Base-by-base conservation (phyloP, 257 asterid species). In the Euphrasia confusa region DNA sequence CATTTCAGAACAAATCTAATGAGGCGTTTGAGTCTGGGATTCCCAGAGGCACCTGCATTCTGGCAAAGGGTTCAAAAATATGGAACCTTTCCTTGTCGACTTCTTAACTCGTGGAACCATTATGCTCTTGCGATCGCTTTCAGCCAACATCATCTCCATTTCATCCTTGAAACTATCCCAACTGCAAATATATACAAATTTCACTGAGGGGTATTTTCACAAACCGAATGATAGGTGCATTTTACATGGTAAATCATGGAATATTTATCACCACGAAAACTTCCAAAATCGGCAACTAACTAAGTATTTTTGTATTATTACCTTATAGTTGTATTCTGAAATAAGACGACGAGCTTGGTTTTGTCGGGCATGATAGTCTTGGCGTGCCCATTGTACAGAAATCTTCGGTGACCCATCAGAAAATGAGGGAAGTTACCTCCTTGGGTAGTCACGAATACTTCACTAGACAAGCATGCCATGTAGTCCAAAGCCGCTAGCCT, bases 341-440 rank as follows among this genome's bases (percentile, higher is more conserved):
- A 49, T 64, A 87, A 70, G 65, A 79, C 83, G 0, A 72, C 95
- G 11, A 89, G 88, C 78, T 77, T 87, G 87, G 66, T 82, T 66
- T 89, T 89, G 66, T 89, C 87, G 3, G 97, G 97, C 74, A 75
- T 83, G 74, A 89, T 83, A 17, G 97, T 84, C 75, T 85, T 87
- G 5, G 97, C 91, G 8, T 89, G 97, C 30, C 97, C 97, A 54
- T 83, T 83, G 77, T 79, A 78, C 64, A 89, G 66, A 70, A 84
- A 89, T 66, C 92, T 80, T 71, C 97, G 71, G 58, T 89, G 97
- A 7, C 97, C 97, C 83, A 89, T 81, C 56, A 89, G 79, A 79
- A 89, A 89, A 74, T 89, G 92, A 37, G 97, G 97, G 70, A 89
- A 89, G 81, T 89, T 89, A 73, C 95, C 97, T 32, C 95, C 92